These are phyloP conservation scores for Chaetomidium leptoderma DNA, from an alignment of 495 filamentous ascomycete genomes.

Conservation along the genomic window DNA sequence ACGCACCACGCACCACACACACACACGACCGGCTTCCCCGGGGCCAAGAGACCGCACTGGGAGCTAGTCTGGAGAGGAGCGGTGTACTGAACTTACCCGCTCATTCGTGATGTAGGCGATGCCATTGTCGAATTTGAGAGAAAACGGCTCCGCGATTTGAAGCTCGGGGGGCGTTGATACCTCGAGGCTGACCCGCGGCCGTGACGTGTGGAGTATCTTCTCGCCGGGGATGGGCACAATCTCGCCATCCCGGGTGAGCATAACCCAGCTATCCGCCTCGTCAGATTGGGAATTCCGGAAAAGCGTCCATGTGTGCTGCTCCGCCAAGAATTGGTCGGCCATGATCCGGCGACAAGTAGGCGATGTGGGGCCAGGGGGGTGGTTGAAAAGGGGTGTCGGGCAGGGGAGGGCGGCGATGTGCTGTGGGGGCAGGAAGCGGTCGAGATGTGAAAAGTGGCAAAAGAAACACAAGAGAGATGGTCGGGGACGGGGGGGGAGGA, in stretches of 20 bases:
- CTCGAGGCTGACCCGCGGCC: conserved; percentile 42
- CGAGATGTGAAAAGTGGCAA: conserved; percentile 8
- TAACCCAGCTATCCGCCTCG: conserved; percentile 50
- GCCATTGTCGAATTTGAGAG: conserved; percentile 45
- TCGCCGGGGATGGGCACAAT: conserved; percentile 48
- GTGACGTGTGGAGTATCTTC: conserved; percentile 44
- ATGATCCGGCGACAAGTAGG: conserved; percentile 7
- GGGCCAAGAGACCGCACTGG: not conserved
- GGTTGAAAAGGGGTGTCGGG: conserved; percentile 24
- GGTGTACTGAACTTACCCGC: conserved; percentile 54
- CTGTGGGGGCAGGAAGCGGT: conserved; percentile 3
- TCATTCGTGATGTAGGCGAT: conserved; percentile 85
- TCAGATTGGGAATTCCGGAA: conserved; percentile 35
- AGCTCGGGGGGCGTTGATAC: conserved; percentile 44
- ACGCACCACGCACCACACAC: too few relatives aligned
- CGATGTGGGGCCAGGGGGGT: conserved; percentile 10
- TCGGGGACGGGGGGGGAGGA: conserved; percentile 20
- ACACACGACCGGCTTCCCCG: not conserved
- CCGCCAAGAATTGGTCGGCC: conserved; percentile 44
- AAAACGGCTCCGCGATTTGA: conserved; percentile 41
- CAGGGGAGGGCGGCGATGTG: conserved; percentile 21
- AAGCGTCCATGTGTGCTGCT: conserved; percentile 39
- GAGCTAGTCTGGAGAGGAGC: not conserved
- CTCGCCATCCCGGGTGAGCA: conserved; percentile 48
- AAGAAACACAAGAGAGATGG: conserved; percentile 17